These are phyloP conservation scores for Kodamaea anthophila DNA, from an alignment of 1,139 yeast genomes.

Conservation along the genomic window DNA sequence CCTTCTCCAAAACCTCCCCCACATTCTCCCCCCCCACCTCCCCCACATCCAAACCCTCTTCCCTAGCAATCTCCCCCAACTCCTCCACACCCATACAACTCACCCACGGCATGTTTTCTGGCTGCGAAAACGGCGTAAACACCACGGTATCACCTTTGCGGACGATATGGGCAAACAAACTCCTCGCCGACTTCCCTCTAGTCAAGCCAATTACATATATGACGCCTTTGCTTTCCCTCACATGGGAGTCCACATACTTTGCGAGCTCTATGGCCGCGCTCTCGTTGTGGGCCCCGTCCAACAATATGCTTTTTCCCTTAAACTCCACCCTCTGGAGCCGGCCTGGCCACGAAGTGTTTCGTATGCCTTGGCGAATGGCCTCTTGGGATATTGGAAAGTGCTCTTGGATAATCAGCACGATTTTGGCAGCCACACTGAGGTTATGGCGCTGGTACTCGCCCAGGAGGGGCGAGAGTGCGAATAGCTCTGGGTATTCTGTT, in stretches of 20 bases:
- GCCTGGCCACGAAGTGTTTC: conserved; percentile 53
- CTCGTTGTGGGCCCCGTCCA: conserved; percentile 93
- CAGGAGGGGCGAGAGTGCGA: conserved; percentile 46
- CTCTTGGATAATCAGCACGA: conserved; percentile 35
- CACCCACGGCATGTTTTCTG: conserved; percentile 95
- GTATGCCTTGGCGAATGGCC: conserved; percentile 45
- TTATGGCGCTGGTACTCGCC: conserved; percentile 74
- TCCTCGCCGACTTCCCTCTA: conserved; percentile 56
- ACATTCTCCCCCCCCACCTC: conserved; percentile 12
- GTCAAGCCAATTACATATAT: conserved; percentile 73
- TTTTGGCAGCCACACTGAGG: conserved; percentile 60
- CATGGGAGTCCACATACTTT: conserved; percentile 17
- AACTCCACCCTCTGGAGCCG: conserved; percentile 45
- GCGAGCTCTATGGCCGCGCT: conserved; percentile 72
- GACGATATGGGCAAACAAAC: conserved; percentile 48
- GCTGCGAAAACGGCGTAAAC: conserved; percentile 56
- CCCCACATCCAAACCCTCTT: conserved; percentile 26
- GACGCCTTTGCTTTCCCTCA: conserved; percentile 34
- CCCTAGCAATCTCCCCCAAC: conserved; percentile 26
- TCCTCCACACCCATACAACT: conserved; percentile 37
- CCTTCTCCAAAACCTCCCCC: conserved; percentile 13
- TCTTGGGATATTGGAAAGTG: conserved; percentile 20
- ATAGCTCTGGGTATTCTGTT: conserved; percentile 9
- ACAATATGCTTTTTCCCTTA: conserved; percentile 25
- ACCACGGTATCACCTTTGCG: conserved; percentile 48